Evolutionary conservation across 2,329 filamentous ascomycete species (phyloP).

Genomic region (Trichoderma sp.): DNA sequence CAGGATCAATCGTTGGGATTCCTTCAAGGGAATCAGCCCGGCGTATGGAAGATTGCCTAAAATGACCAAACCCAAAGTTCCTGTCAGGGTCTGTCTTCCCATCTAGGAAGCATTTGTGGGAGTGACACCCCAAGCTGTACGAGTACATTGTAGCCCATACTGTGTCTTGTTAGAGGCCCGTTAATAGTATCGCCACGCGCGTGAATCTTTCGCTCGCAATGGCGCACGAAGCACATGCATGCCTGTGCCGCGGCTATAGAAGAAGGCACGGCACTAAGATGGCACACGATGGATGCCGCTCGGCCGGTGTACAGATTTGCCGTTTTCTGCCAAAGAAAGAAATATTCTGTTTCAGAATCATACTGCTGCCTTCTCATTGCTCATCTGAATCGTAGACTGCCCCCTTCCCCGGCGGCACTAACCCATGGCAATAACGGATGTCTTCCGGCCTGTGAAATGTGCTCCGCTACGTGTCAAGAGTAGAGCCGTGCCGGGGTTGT

Average conservation of each 20-base stretch:
- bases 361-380: neutral
- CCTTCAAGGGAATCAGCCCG: neutral
- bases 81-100: neutral
- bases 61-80: neutral
- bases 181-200: neutral
- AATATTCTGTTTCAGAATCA: neutral
- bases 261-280: neutral
- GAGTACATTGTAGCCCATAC: neutral
- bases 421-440: constrained; percentile 4
- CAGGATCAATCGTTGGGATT: neutral
- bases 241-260: constrained; percentile 1
- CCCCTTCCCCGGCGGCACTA: neutral
- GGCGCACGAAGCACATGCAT: neutral
- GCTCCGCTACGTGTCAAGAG: constrained; percentile 18
- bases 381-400: neutral
- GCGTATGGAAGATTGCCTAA: neutral
- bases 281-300: neutral
- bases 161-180: neutral
- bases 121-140: neutral
- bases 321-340: neutral
- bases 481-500: constrained; percentile 6
- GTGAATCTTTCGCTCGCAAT: neutral
- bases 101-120: neutral
- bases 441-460: constrained; percentile 12
- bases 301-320: neutral